Conservation (phyloP, 306 rosid genomes). For the Alnus rubra region DNA sequence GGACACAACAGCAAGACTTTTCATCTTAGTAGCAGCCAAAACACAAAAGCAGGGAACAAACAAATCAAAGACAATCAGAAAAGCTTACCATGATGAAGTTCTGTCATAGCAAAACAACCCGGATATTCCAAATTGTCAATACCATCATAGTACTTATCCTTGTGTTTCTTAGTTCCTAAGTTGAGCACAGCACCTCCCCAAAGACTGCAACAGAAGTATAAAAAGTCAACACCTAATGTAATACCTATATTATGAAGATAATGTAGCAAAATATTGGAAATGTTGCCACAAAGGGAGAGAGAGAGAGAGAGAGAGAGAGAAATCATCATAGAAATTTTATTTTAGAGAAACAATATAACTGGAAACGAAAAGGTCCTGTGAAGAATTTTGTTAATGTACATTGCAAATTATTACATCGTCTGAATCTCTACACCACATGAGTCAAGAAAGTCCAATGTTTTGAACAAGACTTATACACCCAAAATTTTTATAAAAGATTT, state of each 20-base stretch:
- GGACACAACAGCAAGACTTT: neutral
- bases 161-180: constrained; percentile 89
- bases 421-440: neutral
- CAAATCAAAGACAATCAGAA: neutral
- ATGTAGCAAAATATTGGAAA: neutral
- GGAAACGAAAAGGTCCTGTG: neutral
- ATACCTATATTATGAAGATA: neutral
- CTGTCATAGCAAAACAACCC: constrained; percentile 99
- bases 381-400: neutral
- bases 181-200: constrained; percentile 97
- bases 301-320: neutral
- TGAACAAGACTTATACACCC: neutral
- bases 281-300: neutral
- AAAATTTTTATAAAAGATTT: neutral
- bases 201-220: constrained; percentile 46
- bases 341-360: neutral
- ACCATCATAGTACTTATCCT: constrained; percentile 81
- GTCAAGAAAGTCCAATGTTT: neutral
- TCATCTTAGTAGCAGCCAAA: neutral
- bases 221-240: neutral
- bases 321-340: neutral
- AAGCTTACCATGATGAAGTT: constrained; percentile 82
- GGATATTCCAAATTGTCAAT: constrained; percentile 82
- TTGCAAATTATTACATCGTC: neutral
- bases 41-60: neutral